Evolutionary conservation across 257 asterid species (phyloP), one percentile per base, ranked within the genome.

Genomic region (Salvia hispanica): DNA sequence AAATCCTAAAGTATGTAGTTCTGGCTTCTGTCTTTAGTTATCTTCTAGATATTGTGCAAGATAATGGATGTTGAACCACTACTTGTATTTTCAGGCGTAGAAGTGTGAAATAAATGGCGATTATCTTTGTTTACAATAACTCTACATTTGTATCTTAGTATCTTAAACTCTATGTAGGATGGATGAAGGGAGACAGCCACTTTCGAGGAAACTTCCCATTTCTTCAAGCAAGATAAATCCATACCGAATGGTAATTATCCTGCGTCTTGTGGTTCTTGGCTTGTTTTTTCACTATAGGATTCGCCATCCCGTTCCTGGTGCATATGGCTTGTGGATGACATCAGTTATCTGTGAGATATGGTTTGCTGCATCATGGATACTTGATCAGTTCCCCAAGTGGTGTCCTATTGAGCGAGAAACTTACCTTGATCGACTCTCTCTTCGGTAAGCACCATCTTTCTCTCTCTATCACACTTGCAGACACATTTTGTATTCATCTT

Each of bases 111-210:
- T 51, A 8, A 36, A 55, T 28, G 36, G 37, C 9, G 18, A 34
- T 43, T 57, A 36, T 11, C 6, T 42, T 21, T 0, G 0, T 61
- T 14, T n/a, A 9, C 9, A 46, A 18, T 50, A 45, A 64, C 65
- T 52, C 31, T 25, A 36, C 47, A 25, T 66, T 47, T 62, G 37
- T 25, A 25, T 25, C 31, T 25, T 2, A 25, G 0, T 31, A 36
- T 72, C 21, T 56, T 34, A 52, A 69, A 70, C 34, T 74, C 62
- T 71, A 15, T 73, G 55, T 76, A 92, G 98, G 87, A 88, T 84
- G 96, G 98, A 92, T 76, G 98, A 90, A 83, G 97, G 91, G 69
- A 86, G 98, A 58, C 98, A 92, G 69, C 97, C 97, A 8, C 84
- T 92, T 18, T 89, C 98, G 9, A 89, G 98, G 72, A 92, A 87